phyloP scores from a whole-genome alignment of 805 yeast species.

The Pichia thaimueangensis region DNA sequence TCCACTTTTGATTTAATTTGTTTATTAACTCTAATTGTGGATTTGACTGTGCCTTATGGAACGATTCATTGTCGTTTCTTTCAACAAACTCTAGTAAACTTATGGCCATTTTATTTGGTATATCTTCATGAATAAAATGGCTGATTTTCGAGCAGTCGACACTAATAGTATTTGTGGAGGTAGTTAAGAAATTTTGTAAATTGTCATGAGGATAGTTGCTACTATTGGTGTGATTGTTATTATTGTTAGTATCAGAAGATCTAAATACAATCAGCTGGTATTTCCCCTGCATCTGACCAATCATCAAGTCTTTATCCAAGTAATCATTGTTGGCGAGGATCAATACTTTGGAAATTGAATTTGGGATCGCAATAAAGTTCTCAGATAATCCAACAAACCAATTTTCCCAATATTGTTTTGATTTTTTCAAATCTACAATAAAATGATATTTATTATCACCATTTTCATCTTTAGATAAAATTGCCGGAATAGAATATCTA shows the following conservation, averaged over 20 bases:
- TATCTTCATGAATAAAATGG: slow-evolving; percentile 94
- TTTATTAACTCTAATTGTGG: slow-evolving; percentile 25
- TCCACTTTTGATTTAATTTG: slow-evolving; percentile 30
- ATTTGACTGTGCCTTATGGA: neutral
- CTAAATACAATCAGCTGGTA: slow-evolving; percentile 82
- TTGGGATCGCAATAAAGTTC: slow-evolving; percentile 35
- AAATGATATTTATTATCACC: slow-evolving; percentile 34
- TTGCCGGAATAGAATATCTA: slow-evolving; percentile 66
- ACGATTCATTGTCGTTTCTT: slow-evolving; percentile 35
- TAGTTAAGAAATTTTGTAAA: too few species aligned
- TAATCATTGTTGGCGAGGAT: slow-evolving; percentile 86
- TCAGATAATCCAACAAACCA: slow-evolving; percentile 77
- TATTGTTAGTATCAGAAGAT: slow-evolving; percentile 16
- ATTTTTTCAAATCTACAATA: slow-evolving; percentile 56
- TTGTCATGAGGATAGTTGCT: too few species aligned
- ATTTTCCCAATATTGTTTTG: slow-evolving; percentile 65
- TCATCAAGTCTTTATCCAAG: slow-evolving; percentile 75
- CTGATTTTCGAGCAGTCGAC: slow-evolving; percentile 52
- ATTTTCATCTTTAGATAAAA: slow-evolving; percentile 32
- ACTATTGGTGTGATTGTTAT: slow-evolving; percentile 20
- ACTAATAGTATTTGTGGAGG: slow-evolving; percentile 18
- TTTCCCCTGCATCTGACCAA: slow-evolving; percentile 98
- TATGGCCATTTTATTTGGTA: slow-evolving; percentile 59
- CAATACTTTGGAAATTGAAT: slow-evolving; percentile 54
- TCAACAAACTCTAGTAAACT: slow-evolving; percentile 45